Evolutionary conservation across 371 early-diverging fungal species (phyloP).

Genomic region (Dichotomocladium elegans): DNA sequence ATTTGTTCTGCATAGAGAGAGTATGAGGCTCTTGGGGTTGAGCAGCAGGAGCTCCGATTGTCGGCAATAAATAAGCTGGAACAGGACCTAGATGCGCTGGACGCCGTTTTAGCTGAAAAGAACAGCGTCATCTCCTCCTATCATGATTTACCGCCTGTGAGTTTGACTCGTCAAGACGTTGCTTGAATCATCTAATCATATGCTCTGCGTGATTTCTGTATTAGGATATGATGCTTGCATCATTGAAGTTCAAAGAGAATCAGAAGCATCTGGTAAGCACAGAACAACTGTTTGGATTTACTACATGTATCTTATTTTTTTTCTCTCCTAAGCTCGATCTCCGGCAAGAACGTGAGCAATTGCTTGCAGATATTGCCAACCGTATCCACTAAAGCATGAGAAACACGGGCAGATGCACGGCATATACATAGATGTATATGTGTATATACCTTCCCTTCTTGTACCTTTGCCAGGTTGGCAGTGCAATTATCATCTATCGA

Average conservation of each 20-base stretch:
- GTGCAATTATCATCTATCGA: too few relatives aligned
- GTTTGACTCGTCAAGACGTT: neutral
- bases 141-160: slow-evolving; percentile 14
- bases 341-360: slow-evolving; percentile 9
- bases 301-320: neutral
- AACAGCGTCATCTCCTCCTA: slow-evolving; percentile 4
- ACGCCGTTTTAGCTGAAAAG: slow-evolving; percentile 6
- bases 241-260: slow-evolving; percentile 5
- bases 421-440: too few relatives aligned
- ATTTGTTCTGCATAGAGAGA: slow-evolving; percentile 5
- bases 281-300: neutral
- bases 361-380: slow-evolving; percentile 14
- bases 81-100: slow-evolving; percentile 8
- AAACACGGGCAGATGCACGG: too few relatives aligned
- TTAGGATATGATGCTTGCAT: slow-evolving; percentile 18
- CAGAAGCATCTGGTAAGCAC: slow-evolving; percentile 12
- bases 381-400: slow-evolving; percentile 8
- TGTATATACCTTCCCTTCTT: too few relatives aligned
- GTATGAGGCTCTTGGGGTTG: slow-evolving; percentile 9
- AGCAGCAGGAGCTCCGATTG: slow-evolving; percentile 10
- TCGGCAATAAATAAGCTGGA: slow-evolving; percentile 8
- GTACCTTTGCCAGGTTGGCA: too few relatives aligned
- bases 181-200: neutral
- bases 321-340: neutral
- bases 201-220: neutral